Base-by-base conservation (phyloP, 768 basidiomycete species). In the Kwoniella sp. region DNA sequence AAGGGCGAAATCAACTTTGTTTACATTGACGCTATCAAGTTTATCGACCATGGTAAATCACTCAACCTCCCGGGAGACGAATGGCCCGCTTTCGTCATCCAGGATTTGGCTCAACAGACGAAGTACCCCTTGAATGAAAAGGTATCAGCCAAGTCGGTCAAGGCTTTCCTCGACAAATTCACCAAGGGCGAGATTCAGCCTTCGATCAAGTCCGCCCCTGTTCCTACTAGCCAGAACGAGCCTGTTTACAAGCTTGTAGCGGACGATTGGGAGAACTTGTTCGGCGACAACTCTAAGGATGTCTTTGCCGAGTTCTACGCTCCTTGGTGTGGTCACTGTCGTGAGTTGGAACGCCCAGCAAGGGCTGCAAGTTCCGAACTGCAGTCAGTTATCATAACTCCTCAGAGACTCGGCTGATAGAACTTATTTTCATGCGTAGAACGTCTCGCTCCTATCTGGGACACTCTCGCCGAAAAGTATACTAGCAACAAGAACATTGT, bases 301-400 rank as follows among this genome's bases (percentile, higher is more conserved):
- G 88, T 97, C 73, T 92, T 99, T 74, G 84, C 97, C 69, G 95
- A 98, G 82, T 94, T 99, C 82, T 97, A 91, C 74, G 96, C 96
- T 52, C 86, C 92, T 53, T 99, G 96, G 96, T 94, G 80, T 48
- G 88, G 81, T 36, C 71, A 72, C 54, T 76, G 61, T 60, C 68
- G 63, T 58, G 24, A 68, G 66, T 65, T 8, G 17, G 9, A 21
- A 26, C 61, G 9, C 8, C 49, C 44, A 9, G 25, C 29, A 10
- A n/a, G 26, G 27, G 57, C 36, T 48, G 27, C 30, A 15, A 4
- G 22, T 8, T 36, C 25, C 29, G 5, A 52, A 58, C 49, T 36
- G n/a, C n/a, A n/a, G n/a, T n/a, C n/a, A n/a, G n/a, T n/a, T n/a
- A n/a, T n/a, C n/a, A n/a, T n/a, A n/a, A n/a, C n/a, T n/a, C n/a